Evolutionary conservation across 306 rosid species (phyloP).

Genomic region (Oemleria cerasiformis): DNA sequence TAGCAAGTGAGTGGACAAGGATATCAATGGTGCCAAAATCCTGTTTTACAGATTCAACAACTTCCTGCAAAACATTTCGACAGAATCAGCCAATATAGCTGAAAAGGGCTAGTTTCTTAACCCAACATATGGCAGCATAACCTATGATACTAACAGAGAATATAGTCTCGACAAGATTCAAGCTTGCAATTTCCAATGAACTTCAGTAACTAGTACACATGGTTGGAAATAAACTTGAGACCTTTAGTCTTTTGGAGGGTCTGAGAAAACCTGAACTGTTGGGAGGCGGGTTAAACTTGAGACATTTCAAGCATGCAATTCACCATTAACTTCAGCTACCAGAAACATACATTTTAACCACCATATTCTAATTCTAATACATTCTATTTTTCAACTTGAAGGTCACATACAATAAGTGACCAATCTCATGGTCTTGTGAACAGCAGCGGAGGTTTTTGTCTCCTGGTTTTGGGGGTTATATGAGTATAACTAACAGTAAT

Average conservation of each 20-base stretch:
- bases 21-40: slow-evolving; percentile 96
- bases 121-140: neutral
- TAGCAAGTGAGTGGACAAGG: slow-evolving; percentile 97
- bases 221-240: neutral
- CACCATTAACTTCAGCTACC: neutral
- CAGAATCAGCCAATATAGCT: neutral
- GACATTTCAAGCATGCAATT: slow-evolving; percentile 8
- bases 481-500: neutral
- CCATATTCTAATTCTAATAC: neutral
- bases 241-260: no score
- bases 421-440: neutral
- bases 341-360: neutral
- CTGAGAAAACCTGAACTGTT: no score
- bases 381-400: neutral
- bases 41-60: slow-evolving; percentile 75
- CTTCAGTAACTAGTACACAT: neutral
- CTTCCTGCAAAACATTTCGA: slow-evolving; percentile 58
- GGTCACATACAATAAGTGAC: neutral
- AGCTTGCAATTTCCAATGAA: neutral
- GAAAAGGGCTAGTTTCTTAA: neutral
- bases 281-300: neutral
- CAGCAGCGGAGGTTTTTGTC: neutral
- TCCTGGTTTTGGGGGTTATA: neutral
- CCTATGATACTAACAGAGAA: neutral
- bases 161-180: neutral